Percentiles rank a stretch among this genome's conserved stretches.
phyloP scores from a whole-genome alignment of 1,284 basidiomycete species.

The Amylostereum chailletii region DNA sequence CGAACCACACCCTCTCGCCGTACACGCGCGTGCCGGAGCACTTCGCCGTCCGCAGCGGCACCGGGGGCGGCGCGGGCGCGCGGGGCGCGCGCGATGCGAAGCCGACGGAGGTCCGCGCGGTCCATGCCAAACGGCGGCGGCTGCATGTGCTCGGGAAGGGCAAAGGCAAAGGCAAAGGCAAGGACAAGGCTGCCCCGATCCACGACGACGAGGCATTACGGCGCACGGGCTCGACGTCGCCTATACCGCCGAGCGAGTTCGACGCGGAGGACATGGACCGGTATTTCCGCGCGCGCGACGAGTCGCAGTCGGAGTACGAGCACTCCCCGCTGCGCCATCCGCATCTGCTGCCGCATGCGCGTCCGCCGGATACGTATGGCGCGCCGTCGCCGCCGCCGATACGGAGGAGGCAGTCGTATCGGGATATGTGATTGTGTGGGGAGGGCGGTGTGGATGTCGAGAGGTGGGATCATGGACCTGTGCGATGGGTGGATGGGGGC shows the following conservation, averaged over 20 bases:
- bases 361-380: too few relatives aligned
- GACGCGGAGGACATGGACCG: conserved; percentile 69
- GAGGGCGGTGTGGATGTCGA: too few relatives aligned
- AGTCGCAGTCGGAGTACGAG: conserved; percentile 7
- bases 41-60: conserved; percentile 78
- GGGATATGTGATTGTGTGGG: too few relatives aligned
- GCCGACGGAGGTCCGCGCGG: conserved; percentile 20
- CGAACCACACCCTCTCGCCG: conserved; percentile 86
- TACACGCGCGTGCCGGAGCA: conserved; percentile 84
- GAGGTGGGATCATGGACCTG: too few relatives aligned
- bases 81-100: conserved; percentile 30
- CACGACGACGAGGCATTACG: not conserved
- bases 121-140: conserved; percentile 74
- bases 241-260: conserved; percentile 49
- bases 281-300: conserved; percentile 57
- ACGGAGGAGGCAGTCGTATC: too few relatives aligned
- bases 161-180: conserved; percentile 20
- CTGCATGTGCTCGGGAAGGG: conserved; percentile 51
- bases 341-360: too few relatives aligned
- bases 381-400: too few relatives aligned
- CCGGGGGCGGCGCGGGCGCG: conserved; percentile 26
- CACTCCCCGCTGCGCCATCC: too few relatives aligned
- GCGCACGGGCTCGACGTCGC: conserved; percentile 20
- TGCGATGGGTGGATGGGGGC: too few relatives aligned
- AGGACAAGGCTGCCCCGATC: conserved; percentile 5